Evolutionary conservation across 1,284 basidiomycete genomes (phyloP).

Genomic region (Microbotryum lychnidis-dioicae): DNA sequence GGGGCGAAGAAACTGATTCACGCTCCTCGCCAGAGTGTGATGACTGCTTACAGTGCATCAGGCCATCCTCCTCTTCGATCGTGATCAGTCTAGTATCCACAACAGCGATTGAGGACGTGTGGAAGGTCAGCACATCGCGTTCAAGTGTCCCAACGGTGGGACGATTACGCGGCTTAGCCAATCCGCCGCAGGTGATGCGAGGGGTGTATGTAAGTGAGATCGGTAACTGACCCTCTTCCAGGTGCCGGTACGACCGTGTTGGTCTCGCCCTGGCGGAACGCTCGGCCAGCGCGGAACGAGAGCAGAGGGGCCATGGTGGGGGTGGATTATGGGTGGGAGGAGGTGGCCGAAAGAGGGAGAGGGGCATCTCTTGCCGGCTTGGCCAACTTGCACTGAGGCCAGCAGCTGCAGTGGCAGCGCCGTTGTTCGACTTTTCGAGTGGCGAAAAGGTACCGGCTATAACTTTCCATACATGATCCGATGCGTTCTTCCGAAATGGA

Average conservation of each 20-base stretch:
- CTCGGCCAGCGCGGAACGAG: conserved; percentile 34
- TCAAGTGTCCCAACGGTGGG: background rate
- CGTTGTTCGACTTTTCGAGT: background rate
- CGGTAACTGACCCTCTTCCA: conserved; percentile 29
- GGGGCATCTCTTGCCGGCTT: no score
- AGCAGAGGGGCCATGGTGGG: conserved; percentile 26
- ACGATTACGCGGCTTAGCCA: no score
- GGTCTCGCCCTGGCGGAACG: conserved; percentile 29
- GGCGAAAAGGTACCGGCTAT: no score
- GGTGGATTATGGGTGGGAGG: background rate
- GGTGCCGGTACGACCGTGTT: conserved; percentile 34
- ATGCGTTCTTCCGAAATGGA: no score
- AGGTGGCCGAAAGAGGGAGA: no score
- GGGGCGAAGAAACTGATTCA: background rate
- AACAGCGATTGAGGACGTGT: background rate
- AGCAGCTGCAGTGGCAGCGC: background rate
- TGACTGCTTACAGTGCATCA: conserved; percentile 31
- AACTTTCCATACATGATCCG: no score
- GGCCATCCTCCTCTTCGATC: conserved; percentile 33
- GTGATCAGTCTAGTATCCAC: conserved; percentile 21
- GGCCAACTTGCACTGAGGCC: no score
- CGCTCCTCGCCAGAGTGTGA: no score
- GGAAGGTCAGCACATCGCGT: background rate
- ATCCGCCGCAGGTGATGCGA: no score
- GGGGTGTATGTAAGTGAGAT: background rate